Conservation (phyloP, 2,329 filamentous ascomycete species). For the Massarina eburnea region DNA sequence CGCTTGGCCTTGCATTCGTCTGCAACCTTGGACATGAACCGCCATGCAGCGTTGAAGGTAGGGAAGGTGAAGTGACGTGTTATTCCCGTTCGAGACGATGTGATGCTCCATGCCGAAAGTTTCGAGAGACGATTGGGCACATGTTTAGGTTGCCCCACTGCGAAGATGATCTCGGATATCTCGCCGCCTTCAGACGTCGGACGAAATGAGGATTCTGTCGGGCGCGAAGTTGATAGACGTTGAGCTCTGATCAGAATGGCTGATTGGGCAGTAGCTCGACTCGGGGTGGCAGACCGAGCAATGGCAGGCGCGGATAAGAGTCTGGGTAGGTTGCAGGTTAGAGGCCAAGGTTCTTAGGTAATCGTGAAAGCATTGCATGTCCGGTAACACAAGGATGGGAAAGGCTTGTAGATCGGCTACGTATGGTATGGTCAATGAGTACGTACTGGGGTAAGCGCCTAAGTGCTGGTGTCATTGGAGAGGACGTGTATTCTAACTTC, state of each 20-base stretch:
- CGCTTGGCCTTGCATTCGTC: slow-evolving; percentile 35
- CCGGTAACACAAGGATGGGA: slow-evolving; percentile 13
- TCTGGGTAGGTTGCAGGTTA: slow-evolving; percentile 18
- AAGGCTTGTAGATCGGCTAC: slow-evolving; percentile 20
- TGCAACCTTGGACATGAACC: slow-evolving; percentile 37
- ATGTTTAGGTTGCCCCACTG: slow-evolving; percentile 28
- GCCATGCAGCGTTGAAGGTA: slow-evolving; percentile 35
- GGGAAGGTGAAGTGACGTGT: slow-evolving; percentile 31
- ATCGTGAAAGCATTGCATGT: slow-evolving; percentile 22
- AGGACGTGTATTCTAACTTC: neutral
- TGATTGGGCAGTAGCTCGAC: neutral
- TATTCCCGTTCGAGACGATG: slow-evolving; percentile 26
- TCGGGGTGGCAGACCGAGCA: no score
- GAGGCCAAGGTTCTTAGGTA: slow-evolving; percentile 28
- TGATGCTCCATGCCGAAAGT: slow-evolving; percentile 30
- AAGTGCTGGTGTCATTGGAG: slow-evolving; percentile 7
- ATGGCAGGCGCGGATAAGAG: neutral
- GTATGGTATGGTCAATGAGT: slow-evolving; percentile 12
- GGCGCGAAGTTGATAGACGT: neutral
- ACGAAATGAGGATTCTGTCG: neutral
- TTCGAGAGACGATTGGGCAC: slow-evolving; percentile 25
- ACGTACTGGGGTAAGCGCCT: slow-evolving; percentile 28
- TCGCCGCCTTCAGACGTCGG: slow-evolving; percentile 4
- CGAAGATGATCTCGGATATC: slow-evolving; percentile 24
- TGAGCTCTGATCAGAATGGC: neutral